These are phyloP conservation scores for Kodamaea sp. DNA, from an alignment of 1,139 yeast species.

Conservation along the genomic window DNA sequence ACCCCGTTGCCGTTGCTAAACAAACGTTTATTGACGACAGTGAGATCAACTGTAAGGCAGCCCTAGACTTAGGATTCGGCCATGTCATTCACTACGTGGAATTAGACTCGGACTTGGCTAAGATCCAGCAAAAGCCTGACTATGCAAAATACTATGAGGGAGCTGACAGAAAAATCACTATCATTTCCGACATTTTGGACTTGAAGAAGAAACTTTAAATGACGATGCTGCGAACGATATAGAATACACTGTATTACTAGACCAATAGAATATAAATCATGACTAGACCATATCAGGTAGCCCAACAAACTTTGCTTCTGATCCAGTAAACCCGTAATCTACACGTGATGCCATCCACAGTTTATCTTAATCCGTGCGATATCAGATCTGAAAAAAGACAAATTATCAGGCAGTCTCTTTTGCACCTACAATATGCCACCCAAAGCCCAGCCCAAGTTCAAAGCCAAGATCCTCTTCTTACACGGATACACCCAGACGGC, in stretches of 20 bases:
- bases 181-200: slow-evolving; percentile 36
- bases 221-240: too few relatives aligned
- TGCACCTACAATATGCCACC: too few relatives aligned
- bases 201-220: too few relatives aligned
- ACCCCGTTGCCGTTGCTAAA: slow-evolving; percentile 32
- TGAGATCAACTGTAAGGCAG: slow-evolving; percentile 61
- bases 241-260: not conserved
- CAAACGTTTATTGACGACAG: slow-evolving; percentile 82
- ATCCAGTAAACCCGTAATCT: too few relatives aligned
- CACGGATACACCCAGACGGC: slow-evolving; percentile 50
- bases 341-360: too few relatives aligned
- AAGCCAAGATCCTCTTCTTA: slow-evolving; percentile 36
- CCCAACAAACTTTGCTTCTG: too few relatives aligned
- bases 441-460: slow-evolving; percentile 7
- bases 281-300: too few relatives aligned
- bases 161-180: slow-evolving; percentile 36
- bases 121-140: slow-evolving; percentile 29
- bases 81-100: slow-evolving; percentile 63
- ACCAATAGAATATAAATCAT: not conserved
- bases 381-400: too few relatives aligned
- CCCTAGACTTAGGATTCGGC: slow-evolving; percentile 53
- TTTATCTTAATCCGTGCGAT: too few relatives aligned
- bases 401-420: too few relatives aligned
- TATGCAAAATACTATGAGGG: slow-evolving; percentile 36
- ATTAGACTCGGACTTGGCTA: slow-evolving; percentile 41